These are phyloP conservation scores for Psilocybe sp. DNA, from an alignment of 768 basidiomycete species.

Conservation along the genomic window DNA sequence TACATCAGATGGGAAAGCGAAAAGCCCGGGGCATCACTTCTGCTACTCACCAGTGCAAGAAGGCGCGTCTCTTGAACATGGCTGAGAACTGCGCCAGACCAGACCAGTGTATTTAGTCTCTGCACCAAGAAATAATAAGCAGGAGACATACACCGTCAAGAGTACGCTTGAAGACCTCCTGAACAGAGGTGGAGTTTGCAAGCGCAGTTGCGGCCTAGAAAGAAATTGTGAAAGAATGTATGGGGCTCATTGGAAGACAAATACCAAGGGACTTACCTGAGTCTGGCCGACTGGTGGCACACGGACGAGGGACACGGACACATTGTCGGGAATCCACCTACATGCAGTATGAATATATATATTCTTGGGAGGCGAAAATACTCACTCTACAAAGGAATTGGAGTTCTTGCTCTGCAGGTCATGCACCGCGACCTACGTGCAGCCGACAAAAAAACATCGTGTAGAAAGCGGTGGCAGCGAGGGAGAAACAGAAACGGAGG, in stretches of 20 bases:
- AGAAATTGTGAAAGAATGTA: slow-evolving; percentile 4
- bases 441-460: neutral
- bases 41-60: slow-evolving; percentile 68
- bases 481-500: slow-evolving; percentile 20
- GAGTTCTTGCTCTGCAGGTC: slow-evolving; percentile 79
- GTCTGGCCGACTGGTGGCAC: slow-evolving; percentile 81
- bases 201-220: slow-evolving; percentile 65
- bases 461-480: slow-evolving; percentile 1
- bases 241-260: slow-evolving; percentile 2
- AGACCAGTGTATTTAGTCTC: neutral
- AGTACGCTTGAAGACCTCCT: slow-evolving; percentile 81
- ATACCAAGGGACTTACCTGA: slow-evolving; percentile 39
- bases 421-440: slow-evolving; percentile 57
- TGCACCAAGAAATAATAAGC: neutral
- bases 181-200: slow-evolving; percentile 78
- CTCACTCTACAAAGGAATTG: slow-evolving; percentile 76
- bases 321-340: slow-evolving; percentile 90
- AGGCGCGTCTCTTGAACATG: slow-evolving; percentile 85
- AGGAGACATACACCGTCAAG: slow-evolving; percentile 46
- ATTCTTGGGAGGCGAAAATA: slow-evolving; percentile 6
- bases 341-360: neutral
- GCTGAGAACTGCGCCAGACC: slow-evolving; percentile 51
- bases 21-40: neutral
- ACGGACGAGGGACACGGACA: slow-evolving; percentile 79
- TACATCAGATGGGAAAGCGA: neutral